Evolutionary conservation across 768 basidiomycete genomes (phyloP).

Genomic region (Strobilomyces confusus): DNA sequence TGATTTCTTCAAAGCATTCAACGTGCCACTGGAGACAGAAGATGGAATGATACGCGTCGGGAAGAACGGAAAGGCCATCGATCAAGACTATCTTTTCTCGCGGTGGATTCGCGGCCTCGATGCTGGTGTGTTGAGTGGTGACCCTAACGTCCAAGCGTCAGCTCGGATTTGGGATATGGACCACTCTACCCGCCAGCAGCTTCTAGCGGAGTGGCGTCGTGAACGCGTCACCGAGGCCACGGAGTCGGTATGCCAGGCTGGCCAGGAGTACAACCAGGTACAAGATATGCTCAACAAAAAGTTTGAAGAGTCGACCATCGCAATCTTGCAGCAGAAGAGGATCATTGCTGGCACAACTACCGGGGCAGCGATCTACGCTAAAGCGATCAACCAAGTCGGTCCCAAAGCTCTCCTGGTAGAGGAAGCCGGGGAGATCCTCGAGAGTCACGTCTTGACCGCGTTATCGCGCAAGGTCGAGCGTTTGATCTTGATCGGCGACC

Average conservation of each 20-base stretch:
- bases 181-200: slow-evolving; percentile 23
- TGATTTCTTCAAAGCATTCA: slow-evolving; percentile 43
- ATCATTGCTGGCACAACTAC: slow-evolving; percentile 71
- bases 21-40: slow-evolving; percentile 29
- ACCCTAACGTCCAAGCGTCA: slow-evolving; percentile 24
- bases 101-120: slow-evolving; percentile 43
- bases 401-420: slow-evolving; percentile 60
- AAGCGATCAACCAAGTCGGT: slow-evolving; percentile 39
- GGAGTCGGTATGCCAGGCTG: slow-evolving; percentile 28
- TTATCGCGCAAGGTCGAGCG: slow-evolving; percentile 44
- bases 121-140: slow-evolving; percentile 39
- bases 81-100: slow-evolving; percentile 40
- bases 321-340: slow-evolving; percentile 40
- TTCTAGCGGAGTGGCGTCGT: slow-evolving; percentile 32
- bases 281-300: slow-evolving; percentile 33
- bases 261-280: slow-evolving; percentile 34
- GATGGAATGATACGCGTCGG: slow-evolving; percentile 49
- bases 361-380: slow-evolving; percentile 56
- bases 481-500: slow-evolving; percentile 66
- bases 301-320: slow-evolving; percentile 31
- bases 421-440: slow-evolving; percentile 70
- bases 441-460: slow-evolving; percentile 61
- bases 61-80: slow-evolving; percentile 35
- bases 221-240: slow-evolving; percentile 32
- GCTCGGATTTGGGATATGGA: slow-evolving; percentile 39